Evolutionary conservation across 1,284 basidiomycete species (phyloP).

Genomic region (Puccinia triticina): DNA sequence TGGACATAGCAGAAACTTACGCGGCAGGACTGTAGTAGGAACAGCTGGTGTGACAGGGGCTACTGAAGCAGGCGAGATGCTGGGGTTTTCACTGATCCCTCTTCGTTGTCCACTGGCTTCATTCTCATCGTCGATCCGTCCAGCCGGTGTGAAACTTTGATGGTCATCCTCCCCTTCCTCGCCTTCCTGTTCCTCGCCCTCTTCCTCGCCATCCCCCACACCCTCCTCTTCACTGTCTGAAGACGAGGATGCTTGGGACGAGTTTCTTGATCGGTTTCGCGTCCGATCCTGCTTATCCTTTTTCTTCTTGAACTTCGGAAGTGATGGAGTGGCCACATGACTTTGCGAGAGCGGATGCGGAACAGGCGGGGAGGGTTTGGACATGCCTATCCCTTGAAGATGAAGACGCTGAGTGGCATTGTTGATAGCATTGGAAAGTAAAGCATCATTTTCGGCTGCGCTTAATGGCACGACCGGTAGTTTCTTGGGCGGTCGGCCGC

Average conservation of each 20-base stretch:
- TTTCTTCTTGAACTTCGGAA: slow-evolving; percentile 22
- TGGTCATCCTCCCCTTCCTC: slow-evolving; percentile 18
- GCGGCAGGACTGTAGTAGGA: background rate
- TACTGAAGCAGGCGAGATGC: background rate
- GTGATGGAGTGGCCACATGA: slow-evolving; percentile 3
- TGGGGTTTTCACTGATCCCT: slow-evolving; percentile 16
- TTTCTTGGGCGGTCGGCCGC: slow-evolving; percentile 43
- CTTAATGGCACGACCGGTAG: slow-evolving; percentile 11
- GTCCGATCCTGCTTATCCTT: slow-evolving; percentile 21
- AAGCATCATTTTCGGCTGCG: slow-evolving; percentile 25
- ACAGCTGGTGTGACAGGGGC: background rate
- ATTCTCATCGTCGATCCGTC: background rate
- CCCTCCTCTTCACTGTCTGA: slow-evolving; percentile 49
- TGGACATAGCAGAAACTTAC: slow-evolving; percentile 2
- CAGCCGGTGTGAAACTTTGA: background rate
- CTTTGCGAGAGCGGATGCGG: slow-evolving; percentile 46
- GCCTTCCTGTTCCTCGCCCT: slow-evolving; percentile 11
- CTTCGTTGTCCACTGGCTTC: background rate
- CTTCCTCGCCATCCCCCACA: slow-evolving; percentile 13
- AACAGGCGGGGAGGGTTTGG: background rate
- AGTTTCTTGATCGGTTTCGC: slow-evolving; percentile 33
- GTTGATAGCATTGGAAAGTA: slow-evolving; percentile 47
- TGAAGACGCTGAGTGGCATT: slow-evolving; percentile 48
- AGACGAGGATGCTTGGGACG: slow-evolving; percentile 49
- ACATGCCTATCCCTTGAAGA: slow-evolving; percentile 30